Base-by-base conservation (phyloP, 352 stramenopile genomes). In the Globisporangium spiculum region DNA sequence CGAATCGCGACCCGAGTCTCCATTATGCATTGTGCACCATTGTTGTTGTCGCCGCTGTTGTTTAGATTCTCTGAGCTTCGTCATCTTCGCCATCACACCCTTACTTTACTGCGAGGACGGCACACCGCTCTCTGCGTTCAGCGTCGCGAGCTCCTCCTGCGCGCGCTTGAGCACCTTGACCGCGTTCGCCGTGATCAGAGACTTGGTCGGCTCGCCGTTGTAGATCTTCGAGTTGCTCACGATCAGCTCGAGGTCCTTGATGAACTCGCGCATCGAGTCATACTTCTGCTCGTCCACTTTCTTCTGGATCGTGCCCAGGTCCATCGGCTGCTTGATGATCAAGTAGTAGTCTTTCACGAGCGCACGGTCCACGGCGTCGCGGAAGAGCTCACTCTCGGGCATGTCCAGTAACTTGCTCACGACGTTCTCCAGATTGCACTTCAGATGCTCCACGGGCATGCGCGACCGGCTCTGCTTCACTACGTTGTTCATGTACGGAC, bases 311-410 rank as follows among this genome's bases (percentile, higher is more conserved):
- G 79, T 73, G 36, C 75, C 80, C 58, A 95, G 69, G 67, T 95
- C 88, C 84, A 95, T 94, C 9, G 88, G 88, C 41, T 92, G 86
- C 72, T 95, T 95, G 71, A 95, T 90, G 63, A 95, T 83, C 60
- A 82, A 73, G 68, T 93, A 94, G 58, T 95, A 95, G 65, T 94
- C 88, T 24, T 73, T 79, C 59, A 94, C 83, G 2, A 82, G 75
- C 0, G 32, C 64, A 4, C 78, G 80, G 70, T 95, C 86, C 38
- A 95, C 88, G 0, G 88, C 75, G 7, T 68, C 56, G 26, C 88
- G 83, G 61, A 95, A 95, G 24, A 95, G 66, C 62, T 91, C 81
- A 41, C 86, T 94, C 63, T 95, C 86, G 16, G 84, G 81, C 84
- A 93, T 90, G 14, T 86, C 83, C 3, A 93, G 58, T 44, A 95